phyloP scores from a whole-genome alignment of 176 grass and related monocot species.

The Neostapfia colusana region DNA sequence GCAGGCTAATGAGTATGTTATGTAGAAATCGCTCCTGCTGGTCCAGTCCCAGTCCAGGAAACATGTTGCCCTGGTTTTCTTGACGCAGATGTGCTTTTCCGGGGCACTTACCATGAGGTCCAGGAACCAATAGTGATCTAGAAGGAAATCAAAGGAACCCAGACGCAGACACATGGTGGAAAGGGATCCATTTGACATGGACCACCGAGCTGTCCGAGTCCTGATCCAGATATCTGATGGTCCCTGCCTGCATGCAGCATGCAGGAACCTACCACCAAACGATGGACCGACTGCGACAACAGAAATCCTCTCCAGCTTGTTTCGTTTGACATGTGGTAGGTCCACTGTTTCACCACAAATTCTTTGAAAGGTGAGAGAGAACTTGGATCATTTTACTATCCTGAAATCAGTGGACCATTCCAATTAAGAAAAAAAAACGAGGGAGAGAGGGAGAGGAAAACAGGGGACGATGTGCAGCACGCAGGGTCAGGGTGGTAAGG shows the following conservation, averaged over 20 bases:
- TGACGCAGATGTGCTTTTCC: conserved; percentile 23
- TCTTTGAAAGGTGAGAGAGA: neutral
- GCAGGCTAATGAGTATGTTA: too few relatives aligned
- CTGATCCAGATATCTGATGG: neutral
- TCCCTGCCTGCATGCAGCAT: neutral
- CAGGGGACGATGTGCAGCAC: neutral
- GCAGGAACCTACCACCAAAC: neutral
- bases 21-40: neutral
- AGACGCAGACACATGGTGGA: conserved; percentile 12
- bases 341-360: neutral
- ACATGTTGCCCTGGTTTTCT: conserved; percentile 39
- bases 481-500: too few relatives aligned
- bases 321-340: neutral
- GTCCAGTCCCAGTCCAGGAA: conserved; percentile 35
- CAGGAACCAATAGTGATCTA: conserved; percentile 23
- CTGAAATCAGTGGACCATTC: neutral
- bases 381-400: neutral
- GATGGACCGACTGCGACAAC: neutral
- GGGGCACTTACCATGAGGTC: neutral
- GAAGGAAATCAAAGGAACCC: too few relatives aligned
- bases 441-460: neutral
- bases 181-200: neutral
- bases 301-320: neutral
- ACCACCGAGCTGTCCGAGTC: neutral
- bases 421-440: neutral